Conservation (phyloP, 495 filamentous ascomycete species). For the Penicillium ochrochloron region DNA sequence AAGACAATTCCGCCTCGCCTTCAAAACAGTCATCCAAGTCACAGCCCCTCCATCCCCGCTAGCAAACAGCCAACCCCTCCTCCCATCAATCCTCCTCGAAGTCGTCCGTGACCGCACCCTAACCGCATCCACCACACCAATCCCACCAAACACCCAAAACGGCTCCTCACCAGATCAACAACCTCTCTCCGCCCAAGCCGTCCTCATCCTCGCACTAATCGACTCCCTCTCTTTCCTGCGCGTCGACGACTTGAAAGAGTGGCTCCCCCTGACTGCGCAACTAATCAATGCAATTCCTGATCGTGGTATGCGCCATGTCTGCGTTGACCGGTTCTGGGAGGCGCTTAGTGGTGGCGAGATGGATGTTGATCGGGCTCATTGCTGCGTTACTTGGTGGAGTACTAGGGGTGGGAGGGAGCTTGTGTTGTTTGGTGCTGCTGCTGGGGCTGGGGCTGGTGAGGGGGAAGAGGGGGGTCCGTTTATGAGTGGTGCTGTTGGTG, state of each 20-base stretch:
- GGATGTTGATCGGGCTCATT: conserved; percentile 82
- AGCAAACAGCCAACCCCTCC: conserved; percentile 69
- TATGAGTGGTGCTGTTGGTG: conserved; percentile 65
- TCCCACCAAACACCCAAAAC: conserved; percentile 43
- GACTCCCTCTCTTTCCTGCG: conserved; percentile 80
- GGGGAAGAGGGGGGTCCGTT: conserved; percentile 40
- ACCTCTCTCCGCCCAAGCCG: conserved; percentile 78
- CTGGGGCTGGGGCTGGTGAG: conserved; percentile 17
- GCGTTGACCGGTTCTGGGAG: conserved; percentile 82
- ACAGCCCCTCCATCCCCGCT: conserved; percentile 81
- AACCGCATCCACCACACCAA: conserved; percentile 54
- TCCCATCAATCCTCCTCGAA: conserved; percentile 81
- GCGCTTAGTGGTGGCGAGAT: conserved; percentile 83
- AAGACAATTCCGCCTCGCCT: conserved; percentile 90
- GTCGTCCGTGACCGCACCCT: conserved; percentile 72
- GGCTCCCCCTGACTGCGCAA: conserved; percentile 72
- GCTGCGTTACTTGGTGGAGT: conserved; percentile 89
- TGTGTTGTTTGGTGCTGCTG: conserved; percentile 60
- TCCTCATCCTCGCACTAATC: conserved; percentile 76
- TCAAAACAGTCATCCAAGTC: conserved; percentile 86
- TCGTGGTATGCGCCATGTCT: conserved; percentile 62
- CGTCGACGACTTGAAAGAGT: conserved; percentile 71
- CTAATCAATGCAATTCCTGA: conserved; percentile 68
- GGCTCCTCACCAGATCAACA: conserved; percentile 36
- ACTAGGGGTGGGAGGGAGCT: conserved; percentile 68